Percentiles rank a stretch among this genome's conserved stretches.
Conservation (phyloP, 2,329 filamentous ascomycete species). For the Cryphonectria parasitica region DNA sequence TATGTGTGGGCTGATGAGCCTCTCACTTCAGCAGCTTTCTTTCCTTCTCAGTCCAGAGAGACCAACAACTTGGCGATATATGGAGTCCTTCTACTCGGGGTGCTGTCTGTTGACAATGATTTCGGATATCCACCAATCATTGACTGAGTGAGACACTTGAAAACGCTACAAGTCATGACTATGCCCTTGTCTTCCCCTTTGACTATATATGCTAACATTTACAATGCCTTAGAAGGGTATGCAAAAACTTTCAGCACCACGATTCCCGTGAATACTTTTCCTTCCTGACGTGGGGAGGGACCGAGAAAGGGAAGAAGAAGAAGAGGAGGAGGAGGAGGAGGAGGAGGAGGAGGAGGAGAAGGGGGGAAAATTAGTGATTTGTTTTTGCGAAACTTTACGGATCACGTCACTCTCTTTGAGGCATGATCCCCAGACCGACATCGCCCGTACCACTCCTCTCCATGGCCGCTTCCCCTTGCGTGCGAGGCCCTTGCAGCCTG, state of each 20-base stretch:
- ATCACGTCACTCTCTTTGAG: conserved; percentile 1
- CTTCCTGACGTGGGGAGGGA: not conserved
- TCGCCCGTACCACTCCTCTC: conserved; percentile 5
- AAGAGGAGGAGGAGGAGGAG: not conserved
- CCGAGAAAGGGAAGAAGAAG: not conserved
- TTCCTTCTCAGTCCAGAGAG: not conserved
- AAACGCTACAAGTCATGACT: not conserved
- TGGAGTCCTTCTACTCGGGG: not conserved
- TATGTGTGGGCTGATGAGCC: not conserved
- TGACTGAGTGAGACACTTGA: not conserved
- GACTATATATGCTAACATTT: not conserved
- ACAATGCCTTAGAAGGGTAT: not conserved
- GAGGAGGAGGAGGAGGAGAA: not conserved
- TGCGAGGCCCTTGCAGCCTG: conserved; percentile 18
- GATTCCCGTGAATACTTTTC: not conserved
- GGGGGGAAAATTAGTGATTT: not conserved
- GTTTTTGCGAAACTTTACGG: not conserved
- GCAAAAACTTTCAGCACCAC: not conserved
- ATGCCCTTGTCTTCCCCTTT: not conserved
- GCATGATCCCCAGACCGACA: conserved; percentile 26
- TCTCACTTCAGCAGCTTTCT: not conserved
- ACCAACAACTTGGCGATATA: not conserved
- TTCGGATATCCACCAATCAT: not conserved
- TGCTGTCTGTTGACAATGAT: not conserved
- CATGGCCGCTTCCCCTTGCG: conserved; percentile 1